phyloP scores from a whole-genome alignment of 2,329 filamentous ascomycete species.

The Amylocarpus encephaloides region DNA sequence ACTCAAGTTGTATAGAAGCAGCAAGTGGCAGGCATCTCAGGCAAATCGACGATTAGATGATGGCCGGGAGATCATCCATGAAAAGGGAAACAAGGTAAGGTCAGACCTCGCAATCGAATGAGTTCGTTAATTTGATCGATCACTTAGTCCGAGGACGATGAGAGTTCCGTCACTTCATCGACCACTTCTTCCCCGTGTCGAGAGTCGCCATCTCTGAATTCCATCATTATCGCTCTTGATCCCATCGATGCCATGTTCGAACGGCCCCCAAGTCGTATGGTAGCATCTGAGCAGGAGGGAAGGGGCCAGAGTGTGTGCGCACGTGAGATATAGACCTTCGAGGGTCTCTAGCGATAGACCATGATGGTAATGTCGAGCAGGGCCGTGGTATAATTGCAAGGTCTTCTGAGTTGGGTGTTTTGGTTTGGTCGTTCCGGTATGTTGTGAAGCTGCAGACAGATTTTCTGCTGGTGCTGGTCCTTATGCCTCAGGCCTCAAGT shows the following conservation, averaged over 20 bases:
- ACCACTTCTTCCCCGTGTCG: background rate
- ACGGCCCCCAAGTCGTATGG: background rate
- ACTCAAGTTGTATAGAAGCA: background rate
- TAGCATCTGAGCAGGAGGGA: background rate
- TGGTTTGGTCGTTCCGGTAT: too few species aligned
- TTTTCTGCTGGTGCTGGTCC: too few species aligned
- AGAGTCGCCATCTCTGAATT: background rate
- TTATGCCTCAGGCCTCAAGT: too few species aligned
- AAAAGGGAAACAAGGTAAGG: background rate
- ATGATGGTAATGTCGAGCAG: too few species aligned
- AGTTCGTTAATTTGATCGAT: background rate
- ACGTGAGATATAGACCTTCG: too few species aligned
- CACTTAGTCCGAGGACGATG: background rate
- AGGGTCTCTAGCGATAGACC: too few species aligned
- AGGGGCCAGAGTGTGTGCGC: background rate
- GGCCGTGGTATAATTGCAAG: too few species aligned
- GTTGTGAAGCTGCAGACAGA: too few species aligned
- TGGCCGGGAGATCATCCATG: background rate
- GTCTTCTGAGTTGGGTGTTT: too few species aligned
- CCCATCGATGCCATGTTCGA: background rate
- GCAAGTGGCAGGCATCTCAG: background rate
- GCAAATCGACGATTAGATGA: background rate
- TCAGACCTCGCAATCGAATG: background rate
- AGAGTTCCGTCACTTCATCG: background rate
- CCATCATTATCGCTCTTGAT: background rate